Conservation (phyloP, 2,329 filamentous ascomycete species). For the Akanthomyces lecanii region DNA sequence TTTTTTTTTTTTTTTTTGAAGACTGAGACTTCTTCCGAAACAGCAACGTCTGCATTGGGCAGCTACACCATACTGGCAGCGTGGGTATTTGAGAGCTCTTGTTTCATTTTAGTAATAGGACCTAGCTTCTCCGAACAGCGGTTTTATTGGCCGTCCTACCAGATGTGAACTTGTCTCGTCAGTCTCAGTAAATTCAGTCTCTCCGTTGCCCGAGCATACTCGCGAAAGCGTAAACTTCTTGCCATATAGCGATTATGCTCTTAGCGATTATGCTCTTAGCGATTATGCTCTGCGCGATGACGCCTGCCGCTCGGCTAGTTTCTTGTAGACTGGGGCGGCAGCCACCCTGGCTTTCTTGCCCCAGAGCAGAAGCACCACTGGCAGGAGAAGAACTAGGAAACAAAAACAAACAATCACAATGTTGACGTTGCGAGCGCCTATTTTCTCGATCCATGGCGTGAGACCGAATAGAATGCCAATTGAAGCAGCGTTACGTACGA, state of each 20-base stretch:
- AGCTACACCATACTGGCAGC: too few relatives aligned
- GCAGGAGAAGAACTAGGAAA: conserved; percentile 20
- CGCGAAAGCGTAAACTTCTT: too few relatives aligned
- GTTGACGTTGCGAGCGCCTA: conserved; percentile 22
- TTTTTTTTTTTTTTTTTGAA: neutral
- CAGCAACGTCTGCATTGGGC: too few relatives aligned
- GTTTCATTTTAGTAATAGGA: too few relatives aligned
- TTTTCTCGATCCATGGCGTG: conserved; percentile 22
- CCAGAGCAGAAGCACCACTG: conserved; percentile 22
- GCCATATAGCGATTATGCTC: neutral
- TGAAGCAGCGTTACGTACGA: conserved; percentile 23
- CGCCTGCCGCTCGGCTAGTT: neutral
- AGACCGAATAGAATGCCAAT: conserved; percentile 22
- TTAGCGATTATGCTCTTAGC: too few relatives aligned
- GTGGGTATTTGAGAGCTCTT: too few relatives aligned
- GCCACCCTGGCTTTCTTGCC: conserved; percentile 19
- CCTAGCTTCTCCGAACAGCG: too few relatives aligned
- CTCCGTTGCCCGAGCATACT: too few relatives aligned
- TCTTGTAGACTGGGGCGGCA: neutral
- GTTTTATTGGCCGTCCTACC: too few relatives aligned
- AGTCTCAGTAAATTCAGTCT: too few relatives aligned
- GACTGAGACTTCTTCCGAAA: too few relatives aligned
- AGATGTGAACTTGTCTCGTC: too few relatives aligned
- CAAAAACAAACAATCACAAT: conserved; percentile 18
- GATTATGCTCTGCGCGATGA: neutral